Evolutionary conservation across 2,329 filamentous ascomycete genomes (phyloP), one percentile per base, ranked within the genome.

Genomic region (Blumeriella jaapii): DNA sequence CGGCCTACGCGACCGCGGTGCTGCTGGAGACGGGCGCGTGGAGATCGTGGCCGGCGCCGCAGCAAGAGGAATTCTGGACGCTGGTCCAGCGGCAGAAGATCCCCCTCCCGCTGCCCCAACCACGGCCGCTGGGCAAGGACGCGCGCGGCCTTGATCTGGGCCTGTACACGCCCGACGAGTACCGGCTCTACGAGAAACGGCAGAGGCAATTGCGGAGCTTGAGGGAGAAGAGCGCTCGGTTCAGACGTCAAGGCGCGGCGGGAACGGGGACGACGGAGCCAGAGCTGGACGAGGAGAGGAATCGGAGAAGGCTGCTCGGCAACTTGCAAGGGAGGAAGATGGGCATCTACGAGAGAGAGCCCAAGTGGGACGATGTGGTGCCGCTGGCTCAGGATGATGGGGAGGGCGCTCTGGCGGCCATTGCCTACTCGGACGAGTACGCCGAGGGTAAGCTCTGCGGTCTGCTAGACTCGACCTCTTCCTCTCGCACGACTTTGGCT

Each of bases 401-500:
- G 40, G 80, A 77, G 48, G 69, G 79, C 48, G 85, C 89, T 17
- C 72, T 98, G 39, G 89, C 89, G n/a, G 75, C 79, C 40, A 98
- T 98, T 59, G 79, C 87, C 39, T 98, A 98, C 60, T 74, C 80
- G 2, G 77, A 84, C 19, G 80, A 91, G 45, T 98, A 98, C 59
- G 74, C 79, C 44, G 87, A 95, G 64, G 69, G 74, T 78, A 59
- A 14, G 32, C 24, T 38, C 12, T 16, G 20, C 12, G n/a, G n/a
- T n/a, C n/a, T n/a, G n/a, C n/a, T n/a, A n/a, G n/a, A n/a, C n/a
- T n/a, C n/a, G n/a, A n/a, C n/a, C n/a, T n/a, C n/a, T n/a, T n/a
- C n/a, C n/a, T 22, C 11, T 22, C 20, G 20, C 11, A 6, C 6
- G 11, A 14, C 10, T 33, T 13, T 15, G 12, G 12, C 29, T 45